Evolutionary conservation across 768 basidiomycete genomes (phyloP).

Genomic region (Kwoniella shandongensis): DNA sequence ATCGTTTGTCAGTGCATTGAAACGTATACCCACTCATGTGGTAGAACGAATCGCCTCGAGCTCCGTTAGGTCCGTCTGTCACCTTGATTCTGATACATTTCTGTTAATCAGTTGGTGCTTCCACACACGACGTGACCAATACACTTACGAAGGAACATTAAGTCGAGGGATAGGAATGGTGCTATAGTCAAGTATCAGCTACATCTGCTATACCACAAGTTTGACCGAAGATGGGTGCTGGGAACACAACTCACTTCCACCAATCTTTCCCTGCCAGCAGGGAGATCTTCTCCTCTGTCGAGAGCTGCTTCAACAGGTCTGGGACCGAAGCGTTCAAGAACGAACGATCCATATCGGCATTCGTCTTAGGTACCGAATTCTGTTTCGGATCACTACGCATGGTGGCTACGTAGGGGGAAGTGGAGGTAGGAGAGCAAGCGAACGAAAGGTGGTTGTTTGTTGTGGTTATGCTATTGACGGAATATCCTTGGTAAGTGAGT

Average conservation of each 20-base stretch:
- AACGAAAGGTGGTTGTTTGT: too few species aligned
- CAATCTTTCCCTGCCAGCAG: slow-evolving; percentile 66
- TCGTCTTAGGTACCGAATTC: slow-evolving; percentile 5
- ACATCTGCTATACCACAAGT: too few species aligned
- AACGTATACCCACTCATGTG: slow-evolving; percentile 45
- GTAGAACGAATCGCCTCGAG: slow-evolving; percentile 58
- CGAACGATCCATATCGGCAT: slow-evolving; percentile 27
- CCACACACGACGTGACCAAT: too few species aligned
- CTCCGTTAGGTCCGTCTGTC: slow-evolving; percentile 74
- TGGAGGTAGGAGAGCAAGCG: too few species aligned
- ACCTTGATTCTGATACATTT: slow-evolving; percentile 54
- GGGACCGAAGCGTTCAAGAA: slow-evolving; percentile 63
- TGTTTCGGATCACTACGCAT: too few species aligned
- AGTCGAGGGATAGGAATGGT: slow-evolving; percentile 18
- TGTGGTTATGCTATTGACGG: too few species aligned
- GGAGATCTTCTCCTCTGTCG: slow-evolving; percentile 61
- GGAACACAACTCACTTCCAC: slow-evolving; percentile 64
- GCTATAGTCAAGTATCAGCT: slow-evolving; percentile 8
- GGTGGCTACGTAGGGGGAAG: too few species aligned
- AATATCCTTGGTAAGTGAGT: too few species aligned
- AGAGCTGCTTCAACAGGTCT: slow-evolving; percentile 60
- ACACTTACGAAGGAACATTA: slow-evolving; percentile 17
- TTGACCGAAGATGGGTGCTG: too few species aligned
- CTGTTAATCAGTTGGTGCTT: background rate
- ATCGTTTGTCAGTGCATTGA: too few species aligned